These are phyloP conservation scores for Juncus effusus DNA, from an alignment of 176 grass and related monocot species.

Conservation along the genomic window DNA sequence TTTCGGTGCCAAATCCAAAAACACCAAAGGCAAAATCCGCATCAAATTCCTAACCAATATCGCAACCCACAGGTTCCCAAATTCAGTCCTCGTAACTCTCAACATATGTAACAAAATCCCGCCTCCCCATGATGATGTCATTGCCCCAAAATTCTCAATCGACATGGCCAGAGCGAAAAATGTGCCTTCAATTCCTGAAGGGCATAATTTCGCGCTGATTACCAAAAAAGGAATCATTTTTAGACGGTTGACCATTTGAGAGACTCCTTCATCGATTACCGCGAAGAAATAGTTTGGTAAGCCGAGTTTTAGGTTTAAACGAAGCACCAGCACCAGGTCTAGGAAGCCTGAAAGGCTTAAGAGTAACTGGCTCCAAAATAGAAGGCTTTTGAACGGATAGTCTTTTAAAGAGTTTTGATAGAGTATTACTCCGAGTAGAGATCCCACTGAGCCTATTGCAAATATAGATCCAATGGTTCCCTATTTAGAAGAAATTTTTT, in stretches of 20 bases:
- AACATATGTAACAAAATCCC: slow-evolving; percentile 72
- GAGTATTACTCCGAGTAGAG: slow-evolving; percentile 66
- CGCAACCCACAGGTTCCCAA: slow-evolving; percentile 72
- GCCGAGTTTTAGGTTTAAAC: slow-evolving; percentile 60
- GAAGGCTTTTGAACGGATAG: slow-evolving; percentile 45
- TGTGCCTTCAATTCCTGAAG: slow-evolving; percentile 73
- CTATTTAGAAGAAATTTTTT: slow-evolving; percentile 30
- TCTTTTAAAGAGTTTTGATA: slow-evolving; percentile 70
- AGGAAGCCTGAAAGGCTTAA: slow-evolving; percentile 72
- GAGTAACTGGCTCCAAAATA: slow-evolving; percentile 70
- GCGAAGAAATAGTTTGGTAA: slow-evolving; percentile 84
- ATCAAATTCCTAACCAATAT: slow-evolving; percentile 59
- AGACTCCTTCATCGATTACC: slow-evolving; percentile 67
- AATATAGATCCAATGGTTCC: slow-evolving; percentile 82
- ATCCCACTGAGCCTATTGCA: slow-evolving; percentile 61
- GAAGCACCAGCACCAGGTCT: slow-evolving; percentile 69
- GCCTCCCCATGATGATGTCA: slow-evolving; percentile 62
- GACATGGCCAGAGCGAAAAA: slow-evolving; percentile 86
- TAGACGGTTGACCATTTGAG: slow-evolving; percentile 64
- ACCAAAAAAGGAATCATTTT: slow-evolving; percentile 87
- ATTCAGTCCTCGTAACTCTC: slow-evolving; percentile 70
- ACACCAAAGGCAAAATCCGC: slow-evolving; percentile 55
- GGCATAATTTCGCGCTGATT: slow-evolving; percentile 72
- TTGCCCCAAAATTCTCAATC: slow-evolving; percentile 55
- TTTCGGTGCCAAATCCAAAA: slow-evolving; percentile 60